Evolutionary conservation across 805 yeast species (phyloP), one percentile per base, ranked within the genome.

Genomic region (Komagataella phaffii): DNA sequence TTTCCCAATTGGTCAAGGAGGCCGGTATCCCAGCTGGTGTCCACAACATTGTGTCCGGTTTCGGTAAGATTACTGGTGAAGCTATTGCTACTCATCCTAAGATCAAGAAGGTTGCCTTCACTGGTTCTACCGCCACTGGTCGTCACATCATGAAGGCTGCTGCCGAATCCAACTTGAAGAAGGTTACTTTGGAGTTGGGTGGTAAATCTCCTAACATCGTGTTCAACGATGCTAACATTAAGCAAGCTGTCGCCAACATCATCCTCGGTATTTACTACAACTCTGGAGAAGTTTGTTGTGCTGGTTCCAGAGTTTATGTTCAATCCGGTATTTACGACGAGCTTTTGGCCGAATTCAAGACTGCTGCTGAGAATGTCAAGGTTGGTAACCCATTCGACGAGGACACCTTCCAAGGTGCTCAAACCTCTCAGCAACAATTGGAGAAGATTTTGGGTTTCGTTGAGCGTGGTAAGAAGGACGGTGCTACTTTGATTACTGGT

Each of bases 21-120:
- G 93, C 95, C 54, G 96, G 96, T 57, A 76, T 88, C 68, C 96
- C 97, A 58, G 78, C 87, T 44, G 97, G 97, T 71, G 96, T 88
- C 43, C 74, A 88, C 58, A 90, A 90, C 72, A 78, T 90, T 60
- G 76, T 90, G 50, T 81, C 90, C 58, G 97, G 97, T 53, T 83
- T 77, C 60, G 97, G 97, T 65, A 79, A 79, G 64, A 81, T 77
- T 61, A 85, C 91, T 51, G 97, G 97, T 67, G 80, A 80, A 56
- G 85, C 88, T 47, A 77, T 90, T 57, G 75, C 91, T 49, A 68
- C 74, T 53, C 96, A 90, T 70, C 83, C 82, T 60, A 80, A 77
- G 65, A 81, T 90, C 61, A 86, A 86, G 73, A 90, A 90, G 76
- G 76, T 90, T 63, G 95, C 96, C 10, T 90, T 90, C 72, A 90